These are phyloP conservation scores for Cymbidium sinense DNA, from an alignment of 106 monocot genomes.

Conservation along the genomic window DNA sequence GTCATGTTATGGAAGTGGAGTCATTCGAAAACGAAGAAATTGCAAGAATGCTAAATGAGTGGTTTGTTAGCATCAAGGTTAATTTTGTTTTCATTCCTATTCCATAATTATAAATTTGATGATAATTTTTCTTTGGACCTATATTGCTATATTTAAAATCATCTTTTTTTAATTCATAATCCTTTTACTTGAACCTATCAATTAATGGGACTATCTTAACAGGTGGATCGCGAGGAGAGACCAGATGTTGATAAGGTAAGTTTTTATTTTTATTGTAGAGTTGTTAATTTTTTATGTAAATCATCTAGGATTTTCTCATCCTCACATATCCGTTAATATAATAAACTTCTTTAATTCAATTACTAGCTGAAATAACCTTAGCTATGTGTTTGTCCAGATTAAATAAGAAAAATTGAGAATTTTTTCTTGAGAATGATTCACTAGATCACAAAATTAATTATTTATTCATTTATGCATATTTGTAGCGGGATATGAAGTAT, in stretches of 20 bases:
- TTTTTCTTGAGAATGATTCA: too few species aligned
- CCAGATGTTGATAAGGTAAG: conserved; percentile 98
- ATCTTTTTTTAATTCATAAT: not conserved
- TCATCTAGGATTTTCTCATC: too few species aligned
- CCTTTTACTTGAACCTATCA: not conserved
- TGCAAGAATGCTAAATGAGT: conserved; percentile 78
- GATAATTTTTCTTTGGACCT: not conserved
- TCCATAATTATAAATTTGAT: not conserved
- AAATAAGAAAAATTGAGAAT: too few species aligned
- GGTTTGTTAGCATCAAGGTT: conserved; percentile 98
- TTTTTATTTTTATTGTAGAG: not conserved
- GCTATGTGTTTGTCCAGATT: too few species aligned
- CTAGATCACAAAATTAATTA: too few species aligned
- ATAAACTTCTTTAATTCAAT: too few species aligned
- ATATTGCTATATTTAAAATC: not conserved
- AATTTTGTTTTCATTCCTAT: not conserved
- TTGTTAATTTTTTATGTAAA: too few species aligned
- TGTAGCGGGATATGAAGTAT: too few species aligned
- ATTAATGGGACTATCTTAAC: conserved; percentile 8
- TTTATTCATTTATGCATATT: too few species aligned
- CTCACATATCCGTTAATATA: too few species aligned
- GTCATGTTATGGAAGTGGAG: conserved; percentile 98
- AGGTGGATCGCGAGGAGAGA: conserved; percentile 93
- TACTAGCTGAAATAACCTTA: too few species aligned
- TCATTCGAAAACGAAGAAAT: conserved; percentile 93